phyloP scores from a whole-genome alignment of 176 grass and related monocot genomes.

The Carex parvula region DNA sequence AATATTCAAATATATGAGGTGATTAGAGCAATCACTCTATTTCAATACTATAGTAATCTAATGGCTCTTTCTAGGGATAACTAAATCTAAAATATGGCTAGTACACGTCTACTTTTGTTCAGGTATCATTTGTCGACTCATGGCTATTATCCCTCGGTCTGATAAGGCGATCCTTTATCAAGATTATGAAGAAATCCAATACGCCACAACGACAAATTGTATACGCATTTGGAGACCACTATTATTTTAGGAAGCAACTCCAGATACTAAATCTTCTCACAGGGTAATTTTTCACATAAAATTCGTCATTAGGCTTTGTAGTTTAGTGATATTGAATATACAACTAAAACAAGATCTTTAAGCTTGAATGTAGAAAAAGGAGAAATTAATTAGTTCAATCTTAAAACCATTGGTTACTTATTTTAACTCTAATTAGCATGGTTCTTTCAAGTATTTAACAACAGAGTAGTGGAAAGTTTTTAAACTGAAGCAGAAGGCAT shows the following conservation, averaged over 20 bases:
- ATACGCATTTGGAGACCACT: constrained; percentile 67
- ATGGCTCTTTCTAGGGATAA: not conserved
- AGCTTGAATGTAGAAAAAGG: not conserved
- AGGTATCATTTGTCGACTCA: constrained; percentile 90
- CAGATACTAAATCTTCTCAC: constrained; percentile 90
- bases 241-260: constrained; percentile 67
- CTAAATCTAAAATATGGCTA: not conserved
- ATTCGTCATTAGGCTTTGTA: not conserved
- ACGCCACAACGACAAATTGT: constrained; percentile 43
- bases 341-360: not conserved
- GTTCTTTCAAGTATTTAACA: no score
- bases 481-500: no score
- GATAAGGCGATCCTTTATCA: constrained; percentile 48
- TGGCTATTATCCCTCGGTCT: constrained; percentile 64
- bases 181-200: constrained; percentile 58
- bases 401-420: not conserved
- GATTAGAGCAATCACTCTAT: not conserved
- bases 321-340: not conserved
- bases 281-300: constrained; percentile 42
- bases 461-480: no score
- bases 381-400: not conserved
- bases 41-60: not conserved
- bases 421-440: not conserved
- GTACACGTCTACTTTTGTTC: constrained; percentile 25
- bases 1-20: constrained; percentile 48